Base-by-base conservation (phyloP, 202 grass and related monocot species). In the Eragrostis tef region DNA sequence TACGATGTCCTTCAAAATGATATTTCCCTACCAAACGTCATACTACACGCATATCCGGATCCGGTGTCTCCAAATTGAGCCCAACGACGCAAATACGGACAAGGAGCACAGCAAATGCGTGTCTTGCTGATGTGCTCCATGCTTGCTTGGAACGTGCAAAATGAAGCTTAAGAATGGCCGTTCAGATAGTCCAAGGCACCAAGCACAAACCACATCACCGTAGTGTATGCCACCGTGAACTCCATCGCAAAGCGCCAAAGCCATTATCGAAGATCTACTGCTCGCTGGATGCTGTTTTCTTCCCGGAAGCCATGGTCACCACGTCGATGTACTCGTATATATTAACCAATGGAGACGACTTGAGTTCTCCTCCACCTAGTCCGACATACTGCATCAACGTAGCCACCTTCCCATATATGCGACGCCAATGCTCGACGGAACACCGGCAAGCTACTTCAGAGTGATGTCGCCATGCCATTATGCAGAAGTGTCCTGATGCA, bases 291-390 rank as follows among this genome's bases (percentile, higher is more conserved):
- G 22, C 9, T 4, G 57, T 11, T 15, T 17, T 5, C 47, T 74
- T 74, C 34, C 74, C 84, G 31, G 64, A 14, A 17, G 24, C 53
- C 9, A 14, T 6, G 24, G 20, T 29, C 70, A 83, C 77, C 4
- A 73, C 48, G 52, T 93, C 91, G 52, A 90, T 76, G 86, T 77
- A 93, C 85, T 93, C 85, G 45, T 93, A 84, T 67, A 47, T 83
- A n/a, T n/a, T n/a, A n/a, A n/a, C 49, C 91, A 87, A 0, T 78
- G 11, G 87, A 12, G 11, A 89, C 59, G 0, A 79, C 67, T 6
- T 63, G 16, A 5, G 50, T 25, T 1, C 44, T 46, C 14, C 61
- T 45, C 91, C 81, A 93, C 51, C 85, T 73, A 1, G 84, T 77
- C 68, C 83, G 81, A 54, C 91, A 90, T 42, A 93, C 64, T 8